Evolutionary conservation across 1,139 yeast species (phyloP).

Genomic region (Eremothecium cymbalariae): DNA sequence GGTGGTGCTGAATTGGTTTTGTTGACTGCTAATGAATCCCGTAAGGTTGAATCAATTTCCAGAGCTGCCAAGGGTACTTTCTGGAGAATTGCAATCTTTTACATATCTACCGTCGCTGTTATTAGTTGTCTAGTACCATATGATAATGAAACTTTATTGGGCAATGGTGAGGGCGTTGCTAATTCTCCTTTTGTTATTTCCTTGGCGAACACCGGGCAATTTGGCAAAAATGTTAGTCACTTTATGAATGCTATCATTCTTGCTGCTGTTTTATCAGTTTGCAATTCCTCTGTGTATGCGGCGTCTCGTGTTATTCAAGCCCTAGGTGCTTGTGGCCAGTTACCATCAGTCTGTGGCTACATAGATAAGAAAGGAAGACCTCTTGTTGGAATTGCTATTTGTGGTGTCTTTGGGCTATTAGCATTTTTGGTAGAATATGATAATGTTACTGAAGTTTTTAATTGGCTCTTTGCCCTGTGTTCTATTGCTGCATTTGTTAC

Average conservation of each 20-base stretch:
- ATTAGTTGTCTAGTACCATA: constrained; percentile 62
- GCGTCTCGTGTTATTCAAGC: constrained; percentile 79
- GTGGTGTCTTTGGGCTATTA: constrained; percentile 73
- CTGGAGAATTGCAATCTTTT: constrained; percentile 52
- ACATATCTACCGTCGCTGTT: constrained; percentile 36
- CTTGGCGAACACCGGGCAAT: constrained; percentile 50
- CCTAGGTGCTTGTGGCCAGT: constrained; percentile 70
- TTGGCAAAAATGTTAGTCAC: constrained; percentile 56
- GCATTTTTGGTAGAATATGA: constrained; percentile 63
- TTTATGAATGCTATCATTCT: constrained; percentile 67
- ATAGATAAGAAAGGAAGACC: constrained; percentile 61
- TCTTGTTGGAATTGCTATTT: constrained; percentile 48
- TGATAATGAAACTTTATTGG: constrained; percentile 43
- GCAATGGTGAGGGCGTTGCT: constrained; percentile 39
- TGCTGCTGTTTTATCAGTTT: constrained; percentile 61
- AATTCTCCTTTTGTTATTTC: constrained; percentile 68
- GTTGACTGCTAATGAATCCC: constrained; percentile 45
- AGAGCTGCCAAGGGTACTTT: constrained; percentile 60
- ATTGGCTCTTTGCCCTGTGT: constrained; percentile 75
- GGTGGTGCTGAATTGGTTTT: constrained; percentile 49
- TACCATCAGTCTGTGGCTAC: constrained; percentile 60
- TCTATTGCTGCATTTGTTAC: constrained; percentile 79
- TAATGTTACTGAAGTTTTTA: constrained; percentile 54
- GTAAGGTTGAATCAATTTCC: constrained; percentile 48
- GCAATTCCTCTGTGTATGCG: constrained; percentile 70